Percentiles rank a stretch among this genome's conserved stretches.
Evolutionary conservation across 306 rosid genomes (phyloP).

Genomic region (Trifolium repens): DNA sequence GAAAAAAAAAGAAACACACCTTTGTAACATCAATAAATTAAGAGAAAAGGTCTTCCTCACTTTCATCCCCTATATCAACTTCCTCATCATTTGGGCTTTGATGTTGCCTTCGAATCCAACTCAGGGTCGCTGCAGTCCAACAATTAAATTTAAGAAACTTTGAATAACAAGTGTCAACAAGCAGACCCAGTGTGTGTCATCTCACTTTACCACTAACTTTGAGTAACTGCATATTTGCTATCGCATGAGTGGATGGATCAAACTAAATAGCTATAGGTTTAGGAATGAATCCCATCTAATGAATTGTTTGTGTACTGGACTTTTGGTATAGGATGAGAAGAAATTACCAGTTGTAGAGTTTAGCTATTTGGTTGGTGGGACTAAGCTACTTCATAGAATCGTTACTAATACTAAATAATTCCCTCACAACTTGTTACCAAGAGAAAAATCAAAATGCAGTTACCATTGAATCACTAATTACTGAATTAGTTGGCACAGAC

Average conservation of each 20-base stretch:
- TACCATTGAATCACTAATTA: conserved; percentile 5
- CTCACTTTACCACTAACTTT: background rate
- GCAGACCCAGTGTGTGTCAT: background rate
- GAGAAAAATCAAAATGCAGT: conserved; percentile 20
- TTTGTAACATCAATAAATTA: no score
- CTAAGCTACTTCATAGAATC: conserved; percentile 8
- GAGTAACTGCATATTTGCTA: no score
- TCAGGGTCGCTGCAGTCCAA: conserved; percentile 5
- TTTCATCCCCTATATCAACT: no score
- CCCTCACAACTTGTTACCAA: background rate
- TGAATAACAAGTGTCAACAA: background rate
- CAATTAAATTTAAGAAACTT: conserved; percentile 4
- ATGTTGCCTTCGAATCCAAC: background rate
- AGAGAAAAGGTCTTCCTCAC: no score
- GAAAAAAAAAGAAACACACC: no score
- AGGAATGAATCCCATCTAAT: background rate
- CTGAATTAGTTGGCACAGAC: background rate
- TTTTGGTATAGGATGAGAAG: no score
- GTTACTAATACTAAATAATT: background rate
- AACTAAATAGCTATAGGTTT: background rate
- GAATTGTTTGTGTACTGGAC: no score
- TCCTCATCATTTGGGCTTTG: background rate
- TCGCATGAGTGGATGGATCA: background rate
- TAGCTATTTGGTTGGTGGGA: background rate
- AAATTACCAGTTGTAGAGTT: no score